Evolutionary conservation across 805 yeast genomes (phyloP).

Genomic region (Candida stauntonica): DNA sequence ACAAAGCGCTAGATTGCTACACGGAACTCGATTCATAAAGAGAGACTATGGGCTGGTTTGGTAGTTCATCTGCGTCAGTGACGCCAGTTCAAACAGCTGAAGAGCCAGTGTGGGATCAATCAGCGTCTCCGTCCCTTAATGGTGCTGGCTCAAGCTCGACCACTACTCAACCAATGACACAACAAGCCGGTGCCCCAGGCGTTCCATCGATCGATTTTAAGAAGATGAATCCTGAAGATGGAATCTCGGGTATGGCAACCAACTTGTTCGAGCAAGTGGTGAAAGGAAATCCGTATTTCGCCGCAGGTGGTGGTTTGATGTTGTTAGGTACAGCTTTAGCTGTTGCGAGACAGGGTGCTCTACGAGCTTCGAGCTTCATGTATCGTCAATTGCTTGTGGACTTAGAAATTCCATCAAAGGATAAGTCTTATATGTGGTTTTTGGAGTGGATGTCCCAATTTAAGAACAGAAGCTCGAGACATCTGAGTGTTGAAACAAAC

Average conservation of each 20-base stretch:
- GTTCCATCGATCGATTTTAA: slow-evolving; percentile 24
- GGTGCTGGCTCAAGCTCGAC: too few species aligned
- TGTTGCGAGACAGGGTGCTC: slow-evolving; percentile 62
- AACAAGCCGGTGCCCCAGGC: slow-evolving; percentile 7
- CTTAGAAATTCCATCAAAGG: slow-evolving; percentile 88
- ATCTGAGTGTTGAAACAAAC: slow-evolving; percentile 84
- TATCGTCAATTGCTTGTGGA: slow-evolving; percentile 87
- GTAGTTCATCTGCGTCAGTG: slow-evolving; percentile 1
- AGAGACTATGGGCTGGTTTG: slow-evolving; percentile 1
- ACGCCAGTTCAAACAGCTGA: too few species aligned
- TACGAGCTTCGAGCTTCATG: slow-evolving; percentile 58
- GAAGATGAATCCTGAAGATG: slow-evolving; percentile 21
- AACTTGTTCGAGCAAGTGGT: slow-evolving; percentile 49
- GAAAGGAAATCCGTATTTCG: slow-evolving; percentile 85
- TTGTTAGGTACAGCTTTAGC: slow-evolving; percentile 88
- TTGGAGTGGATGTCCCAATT: slow-evolving; percentile 92
- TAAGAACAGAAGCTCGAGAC: slow-evolving; percentile 72
- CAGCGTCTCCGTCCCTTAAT: too few species aligned
- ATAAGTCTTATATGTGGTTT: slow-evolving; percentile 92
- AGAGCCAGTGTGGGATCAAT: too few species aligned
- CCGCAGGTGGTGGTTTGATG: slow-evolving; percentile 99
- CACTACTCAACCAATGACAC: slow-evolving; percentile 5
- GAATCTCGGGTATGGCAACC: slow-evolving; percentile 29
- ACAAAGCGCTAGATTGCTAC: too few species aligned
- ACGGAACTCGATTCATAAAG: too few species aligned